Base-by-base conservation (phyloP, 352 stramenopile species). In the Phytopythium aichiense region DNA sequence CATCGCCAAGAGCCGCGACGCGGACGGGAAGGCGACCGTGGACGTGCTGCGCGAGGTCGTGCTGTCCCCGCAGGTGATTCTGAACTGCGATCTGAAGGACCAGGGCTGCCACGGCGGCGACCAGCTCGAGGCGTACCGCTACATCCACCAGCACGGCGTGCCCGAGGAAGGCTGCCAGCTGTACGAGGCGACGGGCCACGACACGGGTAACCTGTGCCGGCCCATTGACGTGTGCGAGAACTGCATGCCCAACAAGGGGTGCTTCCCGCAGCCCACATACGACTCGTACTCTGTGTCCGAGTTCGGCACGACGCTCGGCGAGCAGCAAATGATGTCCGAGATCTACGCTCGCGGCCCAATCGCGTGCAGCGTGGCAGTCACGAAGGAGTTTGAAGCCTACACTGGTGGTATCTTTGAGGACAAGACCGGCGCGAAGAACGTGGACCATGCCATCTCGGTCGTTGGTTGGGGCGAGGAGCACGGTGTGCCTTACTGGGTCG, bases 231-330 rank as follows among this genome's bases (percentile, higher is more conserved):
- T 95, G 22, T 98, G 96, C 73, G 82, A 93, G 63, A 98, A 98
- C 58, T 99, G 96, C 72, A 62, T 83, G 58, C 75, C 81, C 3
- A 58, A 63, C 51, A 85, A 88, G 58, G 92, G 90, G 53, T 94
- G 81, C 64, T 98, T 88, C 53, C 73, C 87, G 33, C 92, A 99
- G 57, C 75, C 89, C 28, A 80, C 77, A 30, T 98, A 97, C 83
- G 93, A 98, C 65, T 97, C 97, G 79, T 97, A 97, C 67, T 98
- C 84, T 38, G 88, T 99, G 15, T 95, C 89, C 20, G 95, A 99
- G 79, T 98, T 96, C 71, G 96, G 96, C 46, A 87, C 76, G 18
- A 96, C 95, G 23, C 74, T 87, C 15, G 95, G 94, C 23, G 87
- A 98, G 58, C 50, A 92, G 53, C 81, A 96, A 58, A 98, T 99